Evolutionary conservation across 2,329 filamentous ascomycete species (phyloP).

Genomic region (Verticillium klebahnii): DNA sequence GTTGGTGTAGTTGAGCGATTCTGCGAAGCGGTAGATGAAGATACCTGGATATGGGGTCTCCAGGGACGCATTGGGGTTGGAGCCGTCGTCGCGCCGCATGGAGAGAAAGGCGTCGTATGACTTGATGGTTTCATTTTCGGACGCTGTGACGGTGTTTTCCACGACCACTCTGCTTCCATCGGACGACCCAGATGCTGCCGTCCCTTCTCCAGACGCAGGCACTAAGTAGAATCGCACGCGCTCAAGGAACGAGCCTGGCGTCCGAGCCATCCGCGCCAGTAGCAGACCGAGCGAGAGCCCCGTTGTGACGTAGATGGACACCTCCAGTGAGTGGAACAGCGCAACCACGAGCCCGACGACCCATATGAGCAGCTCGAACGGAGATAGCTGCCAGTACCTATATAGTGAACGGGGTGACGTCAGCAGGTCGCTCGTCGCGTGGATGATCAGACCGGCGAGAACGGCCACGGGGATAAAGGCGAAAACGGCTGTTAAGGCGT

Average conservation of each 20-base stretch:
- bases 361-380: conserved; percentile 71
- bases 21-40: conserved; percentile 50
- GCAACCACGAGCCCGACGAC: conserved; percentile 61
- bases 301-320: conserved; percentile 45
- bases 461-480: conserved; percentile 73
- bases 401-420: conserved; percentile 69
- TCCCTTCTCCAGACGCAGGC: neutral
- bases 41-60: conserved; percentile 47
- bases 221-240: conserved; percentile 16
- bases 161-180: neutral
- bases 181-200: neutral
- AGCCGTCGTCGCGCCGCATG: conserved; percentile 43
- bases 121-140: neutral
- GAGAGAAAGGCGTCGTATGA: conserved; percentile 38
- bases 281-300: conserved; percentile 35
- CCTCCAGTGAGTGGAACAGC: conserved; percentile 43
- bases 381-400: conserved; percentile 72
- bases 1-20: conserved; percentile 54
- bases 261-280: conserved; percentile 39
- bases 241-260: conserved; percentile 41
- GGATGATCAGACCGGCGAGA: conserved; percentile 76
- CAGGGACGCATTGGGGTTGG: conserved; percentile 42
- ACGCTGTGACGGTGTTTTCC: neutral
- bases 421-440: conserved; percentile 73
- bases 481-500: conserved; percentile 72